Evolutionary conservation across 2,329 filamentous ascomycete genomes (phyloP), one percentile per base, ranked within the genome.

Genomic region (Raffaelea arxii): DNA sequence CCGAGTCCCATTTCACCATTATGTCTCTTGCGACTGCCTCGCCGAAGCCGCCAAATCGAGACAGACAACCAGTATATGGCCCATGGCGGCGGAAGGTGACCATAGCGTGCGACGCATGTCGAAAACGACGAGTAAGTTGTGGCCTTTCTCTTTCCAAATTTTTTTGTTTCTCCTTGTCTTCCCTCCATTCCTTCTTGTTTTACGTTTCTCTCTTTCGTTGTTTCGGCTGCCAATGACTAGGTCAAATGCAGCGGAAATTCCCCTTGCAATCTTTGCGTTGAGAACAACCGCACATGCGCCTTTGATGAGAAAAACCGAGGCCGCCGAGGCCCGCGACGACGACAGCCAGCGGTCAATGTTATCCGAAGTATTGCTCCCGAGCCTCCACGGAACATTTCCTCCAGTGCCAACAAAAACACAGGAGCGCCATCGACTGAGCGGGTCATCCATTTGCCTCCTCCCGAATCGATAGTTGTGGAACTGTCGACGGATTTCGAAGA

Each of bases 91-190:
- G 38, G 25, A 41, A 41, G 14, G 38, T 41, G 12, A 41, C 38
- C 14, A 6, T 41, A 6, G 38, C 38, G 11, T 41, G 38, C 21
- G 38, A 41, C 4, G 5, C 38, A 4, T 41, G 38, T 25, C 38
- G 38, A 19, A 41, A 41, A 41, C 24, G 38, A 41, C 19, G 38
- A n/a, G 38, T 41, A 41, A n/a, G n/a, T n/a, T n/a, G n/a, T n/a
- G n/a, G n/a, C n/a, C n/a, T n/a, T n/a, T n/a, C n/a, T n/a, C n/a
- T n/a, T n/a, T n/a, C n/a, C n/a, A n/a, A n/a, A n/a, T n/a, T n/a
- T n/a, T n/a, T n/a, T n/a, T n/a, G n/a, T n/a, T n/a, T n/a, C n/a
- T n/a, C n/a, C n/a, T n/a, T n/a, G n/a, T n/a, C n/a, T n/a, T n/a
- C n/a, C n/a, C n/a, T n/a, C n/a, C n/a, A n/a, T n/a, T n/a, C n/a